Conservation (phyloP, 1,284 basidiomycete genomes). For the Apiotrichum veenhuisii region DNA sequence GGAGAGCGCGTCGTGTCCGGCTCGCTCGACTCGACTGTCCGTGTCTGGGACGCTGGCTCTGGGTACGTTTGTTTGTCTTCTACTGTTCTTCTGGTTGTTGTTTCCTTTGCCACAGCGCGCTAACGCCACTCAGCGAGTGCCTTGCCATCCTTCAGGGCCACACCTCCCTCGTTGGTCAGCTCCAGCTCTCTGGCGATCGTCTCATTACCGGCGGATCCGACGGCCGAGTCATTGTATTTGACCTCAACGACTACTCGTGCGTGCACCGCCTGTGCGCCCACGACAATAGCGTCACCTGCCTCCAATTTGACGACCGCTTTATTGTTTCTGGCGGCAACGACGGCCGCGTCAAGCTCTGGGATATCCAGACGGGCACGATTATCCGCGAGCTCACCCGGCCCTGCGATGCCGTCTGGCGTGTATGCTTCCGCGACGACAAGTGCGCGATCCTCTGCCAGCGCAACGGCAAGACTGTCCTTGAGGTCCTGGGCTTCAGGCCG, state of each 20-base stretch:
- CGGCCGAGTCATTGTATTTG: conserved; percentile 87
- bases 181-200: conserved; percentile 71
- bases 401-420: conserved; percentile 84
- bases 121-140: conserved; percentile 60
- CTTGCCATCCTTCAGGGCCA: conserved; percentile 86
- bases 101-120: conserved; percentile 51
- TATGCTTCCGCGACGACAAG: conserved; percentile 70
- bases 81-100: too few relatives aligned
- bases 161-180: conserved; percentile 87
- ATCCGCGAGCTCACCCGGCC: conserved; percentile 71
- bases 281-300: conserved; percentile 82
- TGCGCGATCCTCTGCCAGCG: conserved; percentile 80
- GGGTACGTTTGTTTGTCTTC: conserved; percentile 54
- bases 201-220: conserved; percentile 91
- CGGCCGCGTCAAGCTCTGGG: conserved; percentile 83
- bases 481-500: conserved; percentile 57
- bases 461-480: conserved; percentile 80
- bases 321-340: conserved; percentile 70
- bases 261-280: conserved; percentile 60
- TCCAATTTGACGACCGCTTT: conserved; percentile 82
- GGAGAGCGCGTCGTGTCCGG: conserved; percentile 81
- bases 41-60: conserved; percentile 76
- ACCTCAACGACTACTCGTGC: conserved; percentile 59
- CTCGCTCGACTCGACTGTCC: conserved; percentile 83
- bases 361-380: conserved; percentile 64